Conservation (phyloP, 345 rosid species). For the Litchi chinensis region DNA sequence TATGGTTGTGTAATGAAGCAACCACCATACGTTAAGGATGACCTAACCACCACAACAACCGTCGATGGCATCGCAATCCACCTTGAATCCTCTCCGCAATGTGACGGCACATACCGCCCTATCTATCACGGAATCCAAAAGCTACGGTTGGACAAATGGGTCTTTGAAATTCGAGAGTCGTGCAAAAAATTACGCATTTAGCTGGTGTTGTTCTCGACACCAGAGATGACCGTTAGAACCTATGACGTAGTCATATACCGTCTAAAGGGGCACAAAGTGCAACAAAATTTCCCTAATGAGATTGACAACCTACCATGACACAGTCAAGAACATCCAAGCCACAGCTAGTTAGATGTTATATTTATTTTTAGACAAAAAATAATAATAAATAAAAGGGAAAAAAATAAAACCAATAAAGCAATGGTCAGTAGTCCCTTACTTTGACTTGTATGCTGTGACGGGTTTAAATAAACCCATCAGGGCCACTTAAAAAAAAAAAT, state of each 20-base stretch:
- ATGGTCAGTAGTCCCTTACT: too few species aligned
- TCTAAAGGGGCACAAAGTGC: conserved; percentile 73
- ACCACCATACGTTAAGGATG: conserved; percentile 42
- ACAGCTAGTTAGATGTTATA: conserved; percentile 48
- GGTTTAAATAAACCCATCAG: too few species aligned
- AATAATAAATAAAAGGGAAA: too few species aligned
- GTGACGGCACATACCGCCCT: conserved; percentile 53
- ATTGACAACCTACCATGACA: conserved; percentile 60
- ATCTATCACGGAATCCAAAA: conserved; percentile 70
- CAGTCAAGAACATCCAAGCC: conserved; percentile 70
- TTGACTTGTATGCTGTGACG: too few species aligned
- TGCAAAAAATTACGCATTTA: conserved; percentile 79
- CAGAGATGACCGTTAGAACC: conserved; percentile 88
- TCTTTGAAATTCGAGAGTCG: conserved; percentile 83
- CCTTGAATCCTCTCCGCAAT: conserved; percentile 7
- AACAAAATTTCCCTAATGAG: conserved; percentile 75
- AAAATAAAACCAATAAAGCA: too few species aligned
- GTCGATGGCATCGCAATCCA: background rate
- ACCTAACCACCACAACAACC: conserved; percentile 25
- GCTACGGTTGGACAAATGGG: conserved; percentile 89
- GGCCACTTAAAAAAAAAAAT: too few species aligned
- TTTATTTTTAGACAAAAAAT: too few species aligned
- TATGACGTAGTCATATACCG: conserved; percentile 77
- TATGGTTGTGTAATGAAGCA: conserved; percentile 37
- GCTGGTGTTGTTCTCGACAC: conserved; percentile 76